Evolutionary conservation across 495 filamentous ascomycete genomes (phyloP), one percentile per base, ranked within the genome.

Genomic region (Echria macrotheca): DNA sequence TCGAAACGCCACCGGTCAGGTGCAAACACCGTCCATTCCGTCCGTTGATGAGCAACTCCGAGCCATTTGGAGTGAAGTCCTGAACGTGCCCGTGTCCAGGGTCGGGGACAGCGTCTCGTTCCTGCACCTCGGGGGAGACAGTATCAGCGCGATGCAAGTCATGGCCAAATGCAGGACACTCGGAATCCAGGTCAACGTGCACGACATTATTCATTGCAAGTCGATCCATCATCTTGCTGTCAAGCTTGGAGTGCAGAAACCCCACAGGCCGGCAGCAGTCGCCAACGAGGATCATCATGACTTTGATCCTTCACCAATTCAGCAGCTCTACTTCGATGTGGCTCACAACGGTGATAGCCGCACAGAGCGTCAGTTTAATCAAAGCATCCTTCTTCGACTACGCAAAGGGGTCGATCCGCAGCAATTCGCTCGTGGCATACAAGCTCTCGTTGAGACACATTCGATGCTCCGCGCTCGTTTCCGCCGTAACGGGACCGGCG

Each of bases 401-500:
- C 40, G 47, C 32, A 64, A 63, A 25, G 40, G 48, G 0, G 48
- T 75, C 9, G 56, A 67, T 22, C 58, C 69, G 5, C 9, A 52
- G 1, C 58, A 64, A 0, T 46, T 84, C 0, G 55, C 50, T 0
- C 57, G 59, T 22, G 75, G 70, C 3, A 52, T 81, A 17, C 68
- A 77, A 19, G 69, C 68, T 0, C 58, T 86, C 15, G 66, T 83
- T 4, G 54, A 58, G 3, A 70, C 72, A 0, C 82, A 86, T 52
- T 77, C 80, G 0, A 85, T 86, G 81, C 71, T 86, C 9, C 71
- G 81, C 2, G 75, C 76, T 11, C 71, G 81, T 2, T 83, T 82
- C 54, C 55, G 58, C 3, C 54, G 62, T 8, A 39, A 56, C 18
- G 55, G 50, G 21, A 49, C 47, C 0, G 48, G 54, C 5, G 40